Percentiles rank a stretch among this genome's conserved stretches.
phyloP scores from a whole-genome alignment of 1,284 basidiomycete genomes.

The Moesziomyces sp. region DNA sequence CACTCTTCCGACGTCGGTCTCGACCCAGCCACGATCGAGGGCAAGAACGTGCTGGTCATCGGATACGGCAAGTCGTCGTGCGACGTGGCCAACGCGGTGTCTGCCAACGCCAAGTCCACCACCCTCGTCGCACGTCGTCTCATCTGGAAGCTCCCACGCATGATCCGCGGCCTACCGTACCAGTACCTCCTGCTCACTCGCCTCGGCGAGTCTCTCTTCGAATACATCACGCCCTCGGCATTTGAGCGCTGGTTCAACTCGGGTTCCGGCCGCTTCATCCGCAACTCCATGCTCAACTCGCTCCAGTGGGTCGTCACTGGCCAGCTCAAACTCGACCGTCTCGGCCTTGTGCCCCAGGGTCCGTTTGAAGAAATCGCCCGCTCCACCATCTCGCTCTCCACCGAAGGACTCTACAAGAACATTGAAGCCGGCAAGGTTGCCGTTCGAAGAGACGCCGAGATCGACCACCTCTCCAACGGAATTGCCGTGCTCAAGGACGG shows the following conservation, averaged over 20 bases:
- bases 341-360: conserved; percentile 46
- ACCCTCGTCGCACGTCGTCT: conserved; percentile 56
- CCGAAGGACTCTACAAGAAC: conserved; percentile 56
- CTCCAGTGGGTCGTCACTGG: conserved; percentile 44
- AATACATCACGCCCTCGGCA: conserved; percentile 49
- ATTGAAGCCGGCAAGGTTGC: conserved; percentile 27
- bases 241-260: conserved; percentile 47
- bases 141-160: conserved; percentile 59
- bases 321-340: conserved; percentile 43
- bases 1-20: conserved; percentile 48
- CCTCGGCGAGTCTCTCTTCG: conserved; percentile 54
- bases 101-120: conserved; percentile 26
- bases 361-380: conserved; percentile 57
- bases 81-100: conserved; percentile 56
- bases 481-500: conserved; percentile 40
- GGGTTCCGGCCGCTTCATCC: conserved; percentile 33
- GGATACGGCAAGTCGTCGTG: conserved; percentile 61
- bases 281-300: conserved; percentile 51
- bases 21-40: conserved; percentile 27
- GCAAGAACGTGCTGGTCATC: conserved; percentile 51
- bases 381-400: conserved; percentile 53
- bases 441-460: conserved; percentile 38
- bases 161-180: conserved; percentile 51
- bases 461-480: conserved; percentile 14
- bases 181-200: conserved; percentile 56